These are phyloP conservation scores for Artemisia annua DNA, from an alignment of 129 eudicot species.

Conservation along the genomic window DNA sequence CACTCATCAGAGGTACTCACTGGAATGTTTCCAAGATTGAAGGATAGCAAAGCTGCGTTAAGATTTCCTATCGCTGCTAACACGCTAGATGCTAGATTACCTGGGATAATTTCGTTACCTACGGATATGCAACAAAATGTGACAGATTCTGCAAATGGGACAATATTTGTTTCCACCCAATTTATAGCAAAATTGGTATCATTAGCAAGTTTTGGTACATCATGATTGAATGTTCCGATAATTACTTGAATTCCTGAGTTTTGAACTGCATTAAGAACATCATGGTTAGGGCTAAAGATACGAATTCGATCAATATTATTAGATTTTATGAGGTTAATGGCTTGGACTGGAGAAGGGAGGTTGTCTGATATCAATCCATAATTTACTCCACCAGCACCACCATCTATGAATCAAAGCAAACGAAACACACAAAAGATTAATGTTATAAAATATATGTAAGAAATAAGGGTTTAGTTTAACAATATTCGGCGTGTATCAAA, in stretches of 20 bases:
- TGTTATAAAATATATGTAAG: too few species aligned
- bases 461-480: too few species aligned
- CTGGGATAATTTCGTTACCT: constrained; percentile 44
- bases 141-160: constrained; percentile 31
- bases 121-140: constrained; percentile 27
- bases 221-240: constrained; percentile 37
- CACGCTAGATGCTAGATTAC: constrained; percentile 17
- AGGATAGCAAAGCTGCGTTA: constrained; percentile 10
- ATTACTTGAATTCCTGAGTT: constrained; percentile 34
- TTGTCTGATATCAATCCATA: constrained; percentile 37
- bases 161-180: constrained; percentile 35
- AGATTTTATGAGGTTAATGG: constrained; percentile 27
- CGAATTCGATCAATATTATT: constrained; percentile 23
- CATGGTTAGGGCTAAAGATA: constrained; percentile 24
- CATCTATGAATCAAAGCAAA: constrained; percentile 20
- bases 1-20: too few species aligned
- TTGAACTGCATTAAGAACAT: constrained; percentile 27
- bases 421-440: background rate
- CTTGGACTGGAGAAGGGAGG: constrained; percentile 32
- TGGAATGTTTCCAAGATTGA: too few species aligned
- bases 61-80: constrained; percentile 33
- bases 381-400: constrained; percentile 30
- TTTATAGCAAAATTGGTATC: constrained; percentile 24
- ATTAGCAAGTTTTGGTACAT: constrained; percentile 29
- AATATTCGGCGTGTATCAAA: background rate